Evolutionary conservation across 225 moss, liverwort and hornwort genomes (phyloP), one percentile per base, ranked within the genome.

Genomic region (Neckera pumila): DNA sequence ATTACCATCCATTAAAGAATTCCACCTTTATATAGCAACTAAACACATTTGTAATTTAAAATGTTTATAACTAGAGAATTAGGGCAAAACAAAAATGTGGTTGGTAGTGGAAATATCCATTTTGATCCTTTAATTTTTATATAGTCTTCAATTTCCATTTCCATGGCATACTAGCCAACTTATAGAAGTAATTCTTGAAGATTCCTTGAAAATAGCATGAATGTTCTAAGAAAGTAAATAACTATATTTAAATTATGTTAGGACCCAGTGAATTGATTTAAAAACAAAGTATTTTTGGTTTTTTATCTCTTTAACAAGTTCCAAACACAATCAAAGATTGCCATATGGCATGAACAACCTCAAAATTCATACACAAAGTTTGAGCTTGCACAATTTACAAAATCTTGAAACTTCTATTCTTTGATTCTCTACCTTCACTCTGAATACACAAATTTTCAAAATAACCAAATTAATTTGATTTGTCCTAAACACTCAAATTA

Each of bases 271-370:
- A 12, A 69, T 69, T 69, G 38, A 23, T 38, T 38, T 10, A 65
- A 65, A 65, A 34, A 65, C 19, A 12, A 36, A n/a, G 22, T 21
- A 3, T n/a, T 67, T 66, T n/a, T n/a, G 0, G n/a, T 67, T 11
- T 7, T n/a, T 10, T 7, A 0, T 0, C 17, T 64, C 17, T 9
- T 33, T 0, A 9, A n/a, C 4, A n/a, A n/a, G 4, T 38, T 4
- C 13, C 22, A 12, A 69, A n/a, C 22, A 23, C 69, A 69, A 69
- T 69, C 13, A 69, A 69, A 38, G 69, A 22, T 38, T 38, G 13
- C 7, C 21, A 21, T 38, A 69, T 69, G 7, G 13, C 69, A 12
- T 38, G 13, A 12, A 69, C 22, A 38, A 69, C 12, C 4, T 69
- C 11, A 38, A 13, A 23, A 23, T 38, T 38, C 13, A 38, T 38